Base-by-base conservation (phyloP, 2,329 filamentous ascomycete species). In the Neopestalotiopsis clavispora region DNA sequence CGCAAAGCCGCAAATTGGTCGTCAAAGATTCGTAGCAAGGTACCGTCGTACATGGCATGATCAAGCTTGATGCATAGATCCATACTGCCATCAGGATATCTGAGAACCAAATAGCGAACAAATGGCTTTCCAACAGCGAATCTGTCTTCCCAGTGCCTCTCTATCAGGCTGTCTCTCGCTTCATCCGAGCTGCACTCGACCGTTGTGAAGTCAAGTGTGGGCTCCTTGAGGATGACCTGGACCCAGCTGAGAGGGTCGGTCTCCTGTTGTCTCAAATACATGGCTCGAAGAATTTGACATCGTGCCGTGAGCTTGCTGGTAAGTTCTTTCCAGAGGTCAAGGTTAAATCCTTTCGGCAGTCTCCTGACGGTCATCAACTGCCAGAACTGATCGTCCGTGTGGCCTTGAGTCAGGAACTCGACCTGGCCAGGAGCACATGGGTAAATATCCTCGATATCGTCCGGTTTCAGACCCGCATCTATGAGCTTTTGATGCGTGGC, bases 71-170 rank as follows among this genome's bases (percentile, higher is more conserved):
- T 79, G 58, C 74, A 68, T 4, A 81, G 69, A 32, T 78, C 74
- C 30, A 72, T 57, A 17, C 68, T 70, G 30, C 75, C 73, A 23
- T 77, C 70, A 2, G 63, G 14, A 23, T 74, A 71, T 23, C 68
- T 67, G 28, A 80, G 72, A 42, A 78, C 70, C 28, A 74, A 70
- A 66, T 82, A 82, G 30, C 74, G 74, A 67, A 81, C 76, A 66
- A 79, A 80, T 2, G 80, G 74, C 40, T 72, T 74, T 59, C 77
- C 76, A n/a, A 78, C 72, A 1, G 69, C 69, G 70, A 81, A 81
- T 5, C 67, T 72, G 4, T 65, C 62, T 12, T 77, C 71, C 71
- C 76, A 76, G 60, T 77, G 65, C 1, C 62, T 57, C 49, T 78
- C 68, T 17, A 77, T 71, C 14, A 77, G 67, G 12, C 30, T 49